Percentiles rank a stretch among this genome's conserved stretches.
phyloP scores from a whole-genome alignment of 108 stramenopile genomes.

The Epithemia pelagica region DNA sequence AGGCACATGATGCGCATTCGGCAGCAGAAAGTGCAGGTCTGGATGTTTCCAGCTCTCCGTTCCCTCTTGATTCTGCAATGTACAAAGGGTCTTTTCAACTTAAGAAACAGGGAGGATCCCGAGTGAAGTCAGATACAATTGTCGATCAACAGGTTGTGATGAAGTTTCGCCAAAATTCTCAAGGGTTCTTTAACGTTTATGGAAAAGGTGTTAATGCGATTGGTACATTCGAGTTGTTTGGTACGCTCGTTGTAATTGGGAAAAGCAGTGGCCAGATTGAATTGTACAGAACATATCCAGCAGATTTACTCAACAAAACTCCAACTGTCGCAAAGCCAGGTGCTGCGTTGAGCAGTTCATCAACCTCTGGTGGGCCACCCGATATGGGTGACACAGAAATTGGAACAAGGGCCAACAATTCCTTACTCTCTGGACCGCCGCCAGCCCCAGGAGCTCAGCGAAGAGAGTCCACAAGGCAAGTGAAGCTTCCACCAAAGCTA shows the following conservation, averaged over 20 bases:
- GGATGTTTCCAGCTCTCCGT: slow-evolving; percentile 32
- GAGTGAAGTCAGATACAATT: slow-evolving; percentile 31
- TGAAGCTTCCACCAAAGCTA: slow-evolving; percentile 60
- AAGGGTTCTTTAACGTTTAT: slow-evolving; percentile 72
- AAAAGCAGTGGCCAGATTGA: slow-evolving; percentile 67
- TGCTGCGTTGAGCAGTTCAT: slow-evolving; percentile 1
- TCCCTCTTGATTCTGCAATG: slow-evolving; percentile 68
- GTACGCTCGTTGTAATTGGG: slow-evolving; percentile 59
- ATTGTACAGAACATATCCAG: slow-evolving; percentile 69
- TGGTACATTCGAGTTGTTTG: slow-evolving; percentile 55
- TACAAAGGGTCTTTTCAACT: slow-evolving; percentile 79
- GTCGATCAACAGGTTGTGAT: slow-evolving; percentile 70
- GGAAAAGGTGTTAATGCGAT: slow-evolving; percentile 77
- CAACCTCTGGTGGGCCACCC: slow-evolving; percentile 24
- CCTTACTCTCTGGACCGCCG: background rate
- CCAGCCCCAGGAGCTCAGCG: slow-evolving; percentile 27
- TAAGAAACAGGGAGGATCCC: slow-evolving; percentile 37
- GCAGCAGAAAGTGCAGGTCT: slow-evolving; percentile 21
- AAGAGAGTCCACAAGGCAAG: slow-evolving; percentile 62
- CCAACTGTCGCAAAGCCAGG: slow-evolving; percentile 26
- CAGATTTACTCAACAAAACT: slow-evolving; percentile 17
- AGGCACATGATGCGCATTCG: slow-evolving; percentile 39
- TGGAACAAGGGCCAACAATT: background rate
- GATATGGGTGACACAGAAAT: background rate
- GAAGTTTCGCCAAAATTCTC: slow-evolving; percentile 65